Evolutionary conservation across 208 protist genomes (phyloP), one percentile per base, ranked within the genome.

Genomic region (Acanthamoeba castellanii): DNA sequence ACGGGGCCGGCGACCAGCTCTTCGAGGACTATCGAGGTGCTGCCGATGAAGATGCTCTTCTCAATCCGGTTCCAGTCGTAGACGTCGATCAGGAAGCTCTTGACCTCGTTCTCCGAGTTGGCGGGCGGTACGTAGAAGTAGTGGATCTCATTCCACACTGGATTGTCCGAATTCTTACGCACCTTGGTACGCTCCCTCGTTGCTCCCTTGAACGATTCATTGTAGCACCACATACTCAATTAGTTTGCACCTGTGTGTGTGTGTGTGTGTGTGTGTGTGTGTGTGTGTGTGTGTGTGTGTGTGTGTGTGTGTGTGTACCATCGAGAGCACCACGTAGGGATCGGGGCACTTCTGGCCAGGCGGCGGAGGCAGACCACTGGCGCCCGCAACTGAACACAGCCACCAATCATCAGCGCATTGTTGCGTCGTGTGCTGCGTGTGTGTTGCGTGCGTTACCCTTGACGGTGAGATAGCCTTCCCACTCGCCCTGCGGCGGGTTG

Each of bases 401-500:
- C 14, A 74, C 66, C n/a, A 74, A 34, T 13, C 32, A 16, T n/a
- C 2, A 14, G 32, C 66, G 37, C 22, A 74, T 2, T 37, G 14
- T 13, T 13, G 22, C 66, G 25, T 27, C 25, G 27, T 25, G 25
- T 25, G 61, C 14, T n/a, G 25, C 61, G 14, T 30, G 61, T 20
- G 20, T 34, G 18, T 5, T 20, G 37, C 8, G 13, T 20, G 30
- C 3, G 42, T 47, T 32, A 81, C 70, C 70, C 13, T 52, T 55
- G n/a, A 88, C 11, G 50, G 81, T 88, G n/a, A 88, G 81, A 27
- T 64, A 88, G 27, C 81, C 81, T 18, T 88, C 81, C 42, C 52
- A 88, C 30, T 30, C 18, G 34, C 81, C 81, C 18, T 59, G 11
- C 0, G 81, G 81, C 14, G 81, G 81, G 52, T 88, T 88, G 81